These are phyloP conservation scores for Herpetomonas samuelpessoai DNA, from an alignment of 208 protist species.

Conservation along the genomic window DNA sequence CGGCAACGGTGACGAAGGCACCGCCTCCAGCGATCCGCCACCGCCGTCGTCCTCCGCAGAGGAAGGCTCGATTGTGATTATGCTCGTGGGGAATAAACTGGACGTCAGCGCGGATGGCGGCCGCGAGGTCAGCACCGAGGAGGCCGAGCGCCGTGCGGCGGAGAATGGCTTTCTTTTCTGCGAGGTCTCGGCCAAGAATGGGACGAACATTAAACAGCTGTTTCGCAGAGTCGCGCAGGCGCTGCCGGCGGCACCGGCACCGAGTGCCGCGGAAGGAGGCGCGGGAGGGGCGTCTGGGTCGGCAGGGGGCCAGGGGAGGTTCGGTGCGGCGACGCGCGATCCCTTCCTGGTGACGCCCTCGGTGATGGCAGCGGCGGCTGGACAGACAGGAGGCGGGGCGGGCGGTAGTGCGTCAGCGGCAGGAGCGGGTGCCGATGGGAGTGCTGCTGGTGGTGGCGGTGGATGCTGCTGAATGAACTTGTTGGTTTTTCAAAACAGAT, in stretches of 20 bases:
- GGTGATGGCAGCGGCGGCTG: background rate
- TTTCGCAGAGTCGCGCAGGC: conserved; percentile 70
- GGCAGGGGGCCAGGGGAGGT: background rate
- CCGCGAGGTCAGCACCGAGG: conserved; percentile 78
- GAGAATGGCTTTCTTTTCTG: conserved; percentile 94
- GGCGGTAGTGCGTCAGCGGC: background rate
- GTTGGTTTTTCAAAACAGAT: no score
- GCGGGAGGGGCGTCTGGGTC: background rate
- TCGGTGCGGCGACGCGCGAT: conserved; percentile 13
- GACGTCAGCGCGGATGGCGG: conserved; percentile 75
- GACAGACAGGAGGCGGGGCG: background rate
- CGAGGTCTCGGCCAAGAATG: conserved; percentile 94
- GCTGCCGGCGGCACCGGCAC: conserved; percentile 23
- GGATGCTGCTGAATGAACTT: conserved; percentile 1
- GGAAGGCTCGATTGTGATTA: conserved; percentile 80
- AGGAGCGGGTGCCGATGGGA: background rate
- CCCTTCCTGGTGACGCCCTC: conserved; percentile 47
- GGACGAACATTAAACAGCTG: conserved; percentile 71
- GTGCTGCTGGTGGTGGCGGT: background rate
- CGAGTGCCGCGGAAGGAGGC: background rate
- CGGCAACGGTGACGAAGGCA: conserved; percentile 90
- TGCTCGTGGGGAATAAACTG: conserved; percentile 98
- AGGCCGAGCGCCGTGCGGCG: conserved; percentile 65
- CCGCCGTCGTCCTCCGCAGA: background rate
- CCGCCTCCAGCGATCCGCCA: background rate